Evolutionary conservation across 768 basidiomycete species (phyloP).

Genomic region (Boletus rubropictus): DNA sequence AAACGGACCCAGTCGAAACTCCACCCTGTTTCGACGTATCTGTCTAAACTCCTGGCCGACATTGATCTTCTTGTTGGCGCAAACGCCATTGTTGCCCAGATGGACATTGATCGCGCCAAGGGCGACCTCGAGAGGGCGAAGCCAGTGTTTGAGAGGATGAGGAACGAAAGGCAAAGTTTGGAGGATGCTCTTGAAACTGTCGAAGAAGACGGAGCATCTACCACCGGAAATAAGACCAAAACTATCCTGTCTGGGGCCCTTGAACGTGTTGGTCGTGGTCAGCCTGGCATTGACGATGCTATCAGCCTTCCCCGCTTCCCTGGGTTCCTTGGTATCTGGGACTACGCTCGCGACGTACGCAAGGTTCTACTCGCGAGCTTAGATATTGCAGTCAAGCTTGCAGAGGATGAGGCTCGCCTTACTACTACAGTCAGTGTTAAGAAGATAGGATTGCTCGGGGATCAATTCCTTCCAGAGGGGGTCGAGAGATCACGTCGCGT

Average conservation of each 20-base stretch:
- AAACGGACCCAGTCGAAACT: conserved; percentile 97
- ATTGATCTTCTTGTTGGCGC: conserved; percentile 80
- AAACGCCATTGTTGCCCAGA: conserved; percentile 81
- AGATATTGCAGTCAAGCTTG: conserved; percentile 70
- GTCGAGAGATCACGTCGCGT: conserved; percentile 78
- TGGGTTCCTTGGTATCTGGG: conserved; percentile 76
- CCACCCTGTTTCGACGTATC: conserved; percentile 86
- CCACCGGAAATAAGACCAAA: conserved; percentile 50
- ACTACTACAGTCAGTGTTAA: conserved; percentile 62
- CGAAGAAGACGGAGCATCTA: conserved; percentile 69
- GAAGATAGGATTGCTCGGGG: conserved; percentile 61
- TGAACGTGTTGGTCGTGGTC: conserved; percentile 70
- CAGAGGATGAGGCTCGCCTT: conserved; percentile 78
- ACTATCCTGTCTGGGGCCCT: conserved; percentile 60
- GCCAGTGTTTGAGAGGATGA: conserved; percentile 88
- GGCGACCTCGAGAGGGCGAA: conserved; percentile 61
- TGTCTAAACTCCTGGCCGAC: conserved; percentile 84
- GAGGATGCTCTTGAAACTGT: conserved; percentile 73
- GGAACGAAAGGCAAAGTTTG: conserved; percentile 60
- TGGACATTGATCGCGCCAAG: conserved; percentile 67
- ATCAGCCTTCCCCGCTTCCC: conserved; percentile 73
- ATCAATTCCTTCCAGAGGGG: conserved; percentile 70
- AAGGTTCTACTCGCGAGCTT: conserved; percentile 70
- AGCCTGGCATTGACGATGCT: conserved; percentile 51
- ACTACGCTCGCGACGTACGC: conserved; percentile 79